These are phyloP conservation scores for Debaryomyces udenii DNA, from an alignment of 1,139 yeast species.

Conservation along the genomic window DNA sequence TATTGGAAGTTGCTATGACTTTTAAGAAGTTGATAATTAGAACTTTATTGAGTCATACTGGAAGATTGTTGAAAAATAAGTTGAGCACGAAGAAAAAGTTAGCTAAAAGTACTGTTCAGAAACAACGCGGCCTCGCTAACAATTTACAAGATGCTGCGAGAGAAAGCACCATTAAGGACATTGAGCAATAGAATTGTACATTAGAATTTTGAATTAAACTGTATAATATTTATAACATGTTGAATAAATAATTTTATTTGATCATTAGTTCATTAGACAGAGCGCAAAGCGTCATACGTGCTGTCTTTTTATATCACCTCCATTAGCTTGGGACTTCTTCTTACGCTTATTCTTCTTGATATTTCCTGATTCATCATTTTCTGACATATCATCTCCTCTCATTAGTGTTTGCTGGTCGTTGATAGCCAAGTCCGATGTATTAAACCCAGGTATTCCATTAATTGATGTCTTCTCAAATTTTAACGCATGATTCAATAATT, in stretches of 20 bases:
- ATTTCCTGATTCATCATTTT: slow-evolving; percentile 37
- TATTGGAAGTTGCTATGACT: slow-evolving; percentile 54
- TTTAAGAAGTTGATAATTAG: slow-evolving; percentile 55
- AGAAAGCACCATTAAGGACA: neutral
- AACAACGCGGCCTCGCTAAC: neutral
- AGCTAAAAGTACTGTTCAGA: neutral
- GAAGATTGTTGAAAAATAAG: slow-evolving; percentile 60
- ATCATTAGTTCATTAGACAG: slow-evolving; percentile 8
- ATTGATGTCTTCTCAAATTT: slow-evolving; percentile 69
- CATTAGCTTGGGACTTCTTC: slow-evolving; percentile 33
- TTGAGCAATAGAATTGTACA: too few relatives aligned
- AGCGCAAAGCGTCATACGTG: slow-evolving; percentile 26
- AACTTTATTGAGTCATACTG: slow-evolving; percentile 59
- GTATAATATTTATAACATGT: neutral
- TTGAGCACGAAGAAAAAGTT: slow-evolving; percentile 30
- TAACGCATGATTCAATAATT: slow-evolving; percentile 53
- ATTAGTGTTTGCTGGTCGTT: slow-evolving; percentile 51
- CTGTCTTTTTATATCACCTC: slow-evolving; percentile 41
- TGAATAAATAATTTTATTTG: slow-evolving; percentile 2
- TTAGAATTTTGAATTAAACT: neutral
- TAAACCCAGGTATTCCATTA: slow-evolving; percentile 80
- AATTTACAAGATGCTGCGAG: neutral
- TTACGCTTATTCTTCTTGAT: slow-evolving; percentile 37
- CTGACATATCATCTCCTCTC: slow-evolving; percentile 47
- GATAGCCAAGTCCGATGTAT: slow-evolving; percentile 67